Base-by-base conservation (phyloP, 2,329 filamentous ascomycete genomes). In the Stromatinia cepivora region DNA sequence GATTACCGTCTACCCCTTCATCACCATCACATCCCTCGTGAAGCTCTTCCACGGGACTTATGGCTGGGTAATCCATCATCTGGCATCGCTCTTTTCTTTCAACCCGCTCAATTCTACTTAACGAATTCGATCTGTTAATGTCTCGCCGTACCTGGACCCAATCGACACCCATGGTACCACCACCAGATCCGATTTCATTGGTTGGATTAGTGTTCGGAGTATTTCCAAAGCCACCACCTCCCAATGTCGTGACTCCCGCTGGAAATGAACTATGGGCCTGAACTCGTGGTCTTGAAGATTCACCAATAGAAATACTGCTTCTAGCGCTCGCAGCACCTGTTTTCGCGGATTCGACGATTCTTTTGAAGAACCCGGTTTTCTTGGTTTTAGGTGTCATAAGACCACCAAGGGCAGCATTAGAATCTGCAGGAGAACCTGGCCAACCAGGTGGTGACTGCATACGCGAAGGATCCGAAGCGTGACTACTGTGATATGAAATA, bases 111-210 rank as follows among this genome's bases (percentile, higher is more conserved):
- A 94, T 95, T 71, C 89, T 90, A 79, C 94, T 97, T 50, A 97
- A 84, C 0, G 94, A 95, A 77, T 97, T 98, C 4, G 94, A 97
- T 48, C 95, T 88, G 79, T 99, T 98, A 59, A 99, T 91, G 80
- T 99, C 96, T 58, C 95, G 88, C 48, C 95, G 90, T 31, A 98
- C 93, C 79, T 98, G 94, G n/a, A 99, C 93, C 94, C 95, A 99
- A 78, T 98, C 94, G 20, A 92, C 86, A 1, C 84, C 82, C 36
- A 78, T 74, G 42, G 72, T 78, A 69, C 80, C 82, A 75, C 81
- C 78, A 50, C 82, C 85, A 9, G 91, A 79, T 2, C 91, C 92
- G 85, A 91, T 91, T 25, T 96, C 93, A 69, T 87, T 85, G 20
- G 88, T 86, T 6, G 85, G 81, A 71, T 88, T 86, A 58, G 66